Base-by-base conservation (phyloP, 2,329 filamentous ascomycete genomes). In the Colletotrichum gigasporum region DNA sequence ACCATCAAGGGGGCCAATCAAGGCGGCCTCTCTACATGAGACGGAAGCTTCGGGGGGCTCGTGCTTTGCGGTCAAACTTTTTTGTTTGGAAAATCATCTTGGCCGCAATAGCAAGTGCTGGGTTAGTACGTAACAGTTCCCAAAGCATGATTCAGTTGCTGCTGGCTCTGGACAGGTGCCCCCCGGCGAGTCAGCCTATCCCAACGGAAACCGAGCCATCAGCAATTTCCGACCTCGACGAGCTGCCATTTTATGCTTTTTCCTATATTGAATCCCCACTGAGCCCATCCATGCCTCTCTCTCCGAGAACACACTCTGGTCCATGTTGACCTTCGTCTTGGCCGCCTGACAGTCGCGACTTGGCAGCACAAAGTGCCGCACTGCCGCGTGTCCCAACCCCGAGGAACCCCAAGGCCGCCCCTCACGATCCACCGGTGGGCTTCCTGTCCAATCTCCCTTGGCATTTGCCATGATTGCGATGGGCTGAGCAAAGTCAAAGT, bases 161-260 rank as follows among this genome's bases (percentile, higher is more conserved):
- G 26, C n/a, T 35, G 20, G 6, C 26, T 30, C 16, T 9, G 34
- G 16, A 42, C 12, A 41, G 42, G 52, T 26, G 32, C 26, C 34
- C 44, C 59, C 59, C 24, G 22, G 59, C 59, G 26, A 41, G 26
- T 50, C 26, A 34, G 52, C 34, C 22, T 42, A 42, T 45, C 22
- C 11, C 42, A 42, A 24, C 14, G 26, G 1, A 22, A 32, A 16
- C 42, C 9, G 52, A 50, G 42, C n/a, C 28, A 9, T 9, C 35
- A 18, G 44, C 12, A 57, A 63, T 63, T 63, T 63, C 53, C 59
- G 28, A 39, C 14, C 58, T 16, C 26, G 16, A n/a, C 16, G 22
- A 35, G 45, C n/a, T 28, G 11, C n/a, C 44, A 41, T 24, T 51
- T 63, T 58, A 63, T 42, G 51, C 59, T 63, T 63, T 58, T 11